phyloP scores from a whole-genome alignment of 225 moss, liverwort and hornwort species.

The Pleurozium schreberi region DNA sequence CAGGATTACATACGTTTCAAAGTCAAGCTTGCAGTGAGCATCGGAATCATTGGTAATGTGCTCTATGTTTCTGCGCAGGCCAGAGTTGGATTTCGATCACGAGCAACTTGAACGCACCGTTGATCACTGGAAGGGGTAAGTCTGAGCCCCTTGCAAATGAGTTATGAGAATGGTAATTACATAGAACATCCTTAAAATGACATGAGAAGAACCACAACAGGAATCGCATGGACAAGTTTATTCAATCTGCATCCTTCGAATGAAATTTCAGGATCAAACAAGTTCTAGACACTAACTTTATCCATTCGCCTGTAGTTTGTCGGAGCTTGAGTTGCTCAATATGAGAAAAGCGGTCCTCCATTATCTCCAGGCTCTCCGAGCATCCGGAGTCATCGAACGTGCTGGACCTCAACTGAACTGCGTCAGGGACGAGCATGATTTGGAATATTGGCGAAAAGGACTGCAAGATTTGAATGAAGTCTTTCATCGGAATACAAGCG shows the following conservation, averaged over 20 bases:
- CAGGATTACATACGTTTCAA: too few species aligned
- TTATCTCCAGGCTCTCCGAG: too few species aligned
- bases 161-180: neutral
- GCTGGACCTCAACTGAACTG: neutral
- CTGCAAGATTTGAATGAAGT: neutral
- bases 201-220: neutral
- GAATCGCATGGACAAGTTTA: neutral
- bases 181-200: too few species aligned
- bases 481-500: neutral
- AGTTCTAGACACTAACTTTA: neutral
- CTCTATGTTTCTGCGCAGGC: neutral
- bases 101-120: neutral
- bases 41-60: neutral
- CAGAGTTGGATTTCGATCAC: neutral
- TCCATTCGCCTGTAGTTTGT: neutral
- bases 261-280: neutral
- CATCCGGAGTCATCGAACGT: neutral
- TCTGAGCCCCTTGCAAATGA: neutral
- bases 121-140: neutral
- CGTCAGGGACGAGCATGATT: neutral
- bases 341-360: neutral
- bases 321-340: neutral
- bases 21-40: neutral
- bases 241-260: neutral
- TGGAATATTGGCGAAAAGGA: neutral